Conservation (phyloP, 1,284 basidiomycete genomes). For the Ganoderma resinaceum region DNA sequence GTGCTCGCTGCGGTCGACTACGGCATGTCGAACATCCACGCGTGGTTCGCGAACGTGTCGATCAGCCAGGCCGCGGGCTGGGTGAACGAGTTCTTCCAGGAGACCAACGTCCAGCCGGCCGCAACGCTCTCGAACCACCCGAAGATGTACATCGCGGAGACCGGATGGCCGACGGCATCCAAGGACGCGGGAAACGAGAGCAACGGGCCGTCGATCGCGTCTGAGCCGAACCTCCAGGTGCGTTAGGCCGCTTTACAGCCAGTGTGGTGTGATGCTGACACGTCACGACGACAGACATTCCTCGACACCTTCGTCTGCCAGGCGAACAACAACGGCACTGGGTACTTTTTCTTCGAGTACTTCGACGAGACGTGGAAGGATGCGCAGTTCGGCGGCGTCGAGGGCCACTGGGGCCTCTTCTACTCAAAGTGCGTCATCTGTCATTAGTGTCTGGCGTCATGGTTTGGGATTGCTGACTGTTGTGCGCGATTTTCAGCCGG, state of each 20-base stretch:
- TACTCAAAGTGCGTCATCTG: constrained; percentile 53
- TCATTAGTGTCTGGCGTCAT: background rate
- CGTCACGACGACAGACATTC: constrained; percentile 64
- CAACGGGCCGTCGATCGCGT: constrained; percentile 75
- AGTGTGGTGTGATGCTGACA: background rate
- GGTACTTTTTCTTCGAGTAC: constrained; percentile 90
- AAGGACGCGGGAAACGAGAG: constrained; percentile 60
- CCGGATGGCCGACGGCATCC: constrained; percentile 89
- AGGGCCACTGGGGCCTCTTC: constrained; percentile 75
- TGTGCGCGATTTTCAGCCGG: constrained; percentile 14
- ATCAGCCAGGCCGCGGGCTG: constrained; percentile 74
- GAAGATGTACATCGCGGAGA: constrained; percentile 87
- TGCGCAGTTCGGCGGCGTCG: constrained; percentile 83
- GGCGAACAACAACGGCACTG: constrained; percentile 80
- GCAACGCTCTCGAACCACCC: constrained; percentile 68
- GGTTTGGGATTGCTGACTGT: background rate
- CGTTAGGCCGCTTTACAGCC: background rate
- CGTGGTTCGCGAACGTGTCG: constrained; percentile 82
- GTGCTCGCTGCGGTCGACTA: constrained; percentile 81
- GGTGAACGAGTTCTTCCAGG: constrained; percentile 66
- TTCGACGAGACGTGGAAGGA: constrained; percentile 91
- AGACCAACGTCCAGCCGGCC: constrained; percentile 63
- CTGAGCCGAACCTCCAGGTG: constrained; percentile 66
- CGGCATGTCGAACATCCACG: constrained; percentile 82
- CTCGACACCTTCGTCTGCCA: constrained; percentile 89